phyloP scores from a whole-genome alignment of 306 rosid genomes.

The Ammopiptanthus mongolicus region DNA sequence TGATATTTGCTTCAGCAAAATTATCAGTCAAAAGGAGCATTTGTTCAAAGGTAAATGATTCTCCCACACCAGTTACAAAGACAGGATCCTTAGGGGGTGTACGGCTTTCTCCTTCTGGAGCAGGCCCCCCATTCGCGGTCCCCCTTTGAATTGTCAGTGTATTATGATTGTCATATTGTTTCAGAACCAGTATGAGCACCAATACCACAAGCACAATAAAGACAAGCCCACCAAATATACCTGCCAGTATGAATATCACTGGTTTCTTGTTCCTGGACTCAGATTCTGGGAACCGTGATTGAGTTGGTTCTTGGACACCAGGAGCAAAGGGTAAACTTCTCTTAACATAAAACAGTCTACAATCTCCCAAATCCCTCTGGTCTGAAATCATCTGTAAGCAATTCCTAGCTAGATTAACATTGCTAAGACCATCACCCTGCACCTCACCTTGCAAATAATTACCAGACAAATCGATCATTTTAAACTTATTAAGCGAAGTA shows the following conservation, averaged over 20 bases:
- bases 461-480: constrained; percentile 56
- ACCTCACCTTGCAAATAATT: constrained; percentile 71
- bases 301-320: constrained; percentile 16
- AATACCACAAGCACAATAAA: constrained; percentile 51
- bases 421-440: constrained; percentile 24
- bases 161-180: constrained; percentile 29
- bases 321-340: constrained; percentile 37
- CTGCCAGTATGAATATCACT: constrained; percentile 57
- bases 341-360: constrained; percentile 50
- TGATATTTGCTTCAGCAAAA: constrained; percentile 62
- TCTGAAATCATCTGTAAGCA: constrained; percentile 45
- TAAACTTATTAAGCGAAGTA: constrained; percentile 21
- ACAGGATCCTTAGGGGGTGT: constrained; percentile 43
- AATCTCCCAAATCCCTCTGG: constrained; percentile 52
- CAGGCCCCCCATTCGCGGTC: constrained; percentile 46
- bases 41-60: constrained; percentile 63
- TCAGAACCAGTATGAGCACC: constrained; percentile 45
- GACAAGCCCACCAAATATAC: constrained; percentile 74
- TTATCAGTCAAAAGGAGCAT: constrained; percentile 48
- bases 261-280: constrained; percentile 32
- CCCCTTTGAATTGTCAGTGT: constrained; percentile 35
- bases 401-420: constrained; percentile 46
- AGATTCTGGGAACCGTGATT: neutral
- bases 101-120: constrained; percentile 43
- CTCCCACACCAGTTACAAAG: constrained; percentile 45